Evolutionary conservation across 805 yeast genomes (phyloP), one percentile per base, ranked within the genome.

Genomic region (Dipodascus albidus): DNA sequence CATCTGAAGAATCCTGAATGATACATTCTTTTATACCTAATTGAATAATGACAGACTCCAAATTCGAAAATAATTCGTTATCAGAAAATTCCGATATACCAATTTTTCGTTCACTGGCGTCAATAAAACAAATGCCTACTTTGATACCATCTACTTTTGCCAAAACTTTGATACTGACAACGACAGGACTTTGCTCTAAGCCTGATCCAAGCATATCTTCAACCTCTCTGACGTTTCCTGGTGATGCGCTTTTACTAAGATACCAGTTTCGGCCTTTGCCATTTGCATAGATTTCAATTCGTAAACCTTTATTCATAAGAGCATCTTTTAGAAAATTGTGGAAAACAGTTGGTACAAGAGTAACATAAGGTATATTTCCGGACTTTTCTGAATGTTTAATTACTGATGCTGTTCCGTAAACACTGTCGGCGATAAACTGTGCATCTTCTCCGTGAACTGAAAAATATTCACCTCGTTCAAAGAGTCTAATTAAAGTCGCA

Each of bases 11-110:
- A 9, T 57, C 57, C 11, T 84, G 83, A 3, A 91, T 61, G 15
- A 93, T 64, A 44, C 88, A 82, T 64, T 93, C 99, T 61, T 85
- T 87, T 3, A 89, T 87, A 20, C 96, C 96, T 35, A 89, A 71
- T 66, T 93, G 99, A 59, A 93, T 84, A 55, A 90, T 67, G 50
- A 89, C 74, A 49, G 95, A 82, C 66, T 93, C 98, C 57, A 91
- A 67, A 63, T 90, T 91, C 1, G 96, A 82, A 60, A 79, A 89
- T 8, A 88, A 74, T 50, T 91, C 98, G 63, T 87, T 89, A 65
- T 93, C 99, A 8, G 78, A 77, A 58, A 91, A 85, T 64, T 90
- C 95, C 17, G 83, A 70, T 51, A 89, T 70, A 20, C 93, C 89
- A 31, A 93, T 73, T 31, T 74, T 73, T 56, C 79, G 77, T 49